Evolutionary conservation across 2,329 filamentous ascomycete genomes (phyloP).

Genomic region (Zalaria sp.): DNA sequence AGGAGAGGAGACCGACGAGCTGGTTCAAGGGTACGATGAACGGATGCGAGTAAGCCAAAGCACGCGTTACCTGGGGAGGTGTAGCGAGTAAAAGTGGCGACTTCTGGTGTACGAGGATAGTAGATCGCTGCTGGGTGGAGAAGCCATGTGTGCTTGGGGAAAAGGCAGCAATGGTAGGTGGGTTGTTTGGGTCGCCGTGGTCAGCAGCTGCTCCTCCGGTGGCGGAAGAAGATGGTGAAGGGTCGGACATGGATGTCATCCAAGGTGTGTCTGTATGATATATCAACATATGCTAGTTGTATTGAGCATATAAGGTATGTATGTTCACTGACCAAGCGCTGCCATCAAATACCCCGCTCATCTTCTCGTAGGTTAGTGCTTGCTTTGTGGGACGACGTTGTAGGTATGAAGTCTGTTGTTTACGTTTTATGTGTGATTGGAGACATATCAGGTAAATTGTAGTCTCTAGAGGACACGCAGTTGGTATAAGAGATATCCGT

Average conservation of each 20-base stretch:
- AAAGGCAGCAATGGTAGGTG: slow-evolving; percentile 75
- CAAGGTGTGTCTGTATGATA: slow-evolving; percentile 29
- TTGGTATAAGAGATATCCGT: no score
- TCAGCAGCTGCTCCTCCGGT: slow-evolving; percentile 21
- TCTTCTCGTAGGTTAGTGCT: no score
- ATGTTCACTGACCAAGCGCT: slow-evolving; percentile 12
- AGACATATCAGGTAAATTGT: no score
- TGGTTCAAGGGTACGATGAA: slow-evolving; percentile 84
- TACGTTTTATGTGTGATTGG: no score
- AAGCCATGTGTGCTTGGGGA: slow-evolving; percentile 64
- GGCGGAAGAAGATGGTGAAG: slow-evolving; percentile 19
- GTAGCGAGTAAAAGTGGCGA: slow-evolving; percentile 85
- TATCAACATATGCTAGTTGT: slow-evolving; percentile 3
- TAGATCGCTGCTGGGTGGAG: slow-evolving; percentile 61
- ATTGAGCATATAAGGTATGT: not conserved
- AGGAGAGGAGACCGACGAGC: slow-evolving; percentile 72
- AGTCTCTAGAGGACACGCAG: no score
- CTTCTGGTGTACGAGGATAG: slow-evolving; percentile 93
- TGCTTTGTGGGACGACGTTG: no score
- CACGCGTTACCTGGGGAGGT: slow-evolving; percentile 85
- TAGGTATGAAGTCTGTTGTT: no score
- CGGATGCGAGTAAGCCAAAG: slow-evolving; percentile 88
- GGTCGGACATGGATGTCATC: slow-evolving; percentile 38
- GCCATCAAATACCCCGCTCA: slow-evolving; percentile 8
- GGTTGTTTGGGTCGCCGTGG: slow-evolving; percentile 4